Percentiles rank a stretch among this genome's conserved stretches.
Conservation (phyloP, 768 basidiomycete species). For the Termitomyces sp. region DNA sequence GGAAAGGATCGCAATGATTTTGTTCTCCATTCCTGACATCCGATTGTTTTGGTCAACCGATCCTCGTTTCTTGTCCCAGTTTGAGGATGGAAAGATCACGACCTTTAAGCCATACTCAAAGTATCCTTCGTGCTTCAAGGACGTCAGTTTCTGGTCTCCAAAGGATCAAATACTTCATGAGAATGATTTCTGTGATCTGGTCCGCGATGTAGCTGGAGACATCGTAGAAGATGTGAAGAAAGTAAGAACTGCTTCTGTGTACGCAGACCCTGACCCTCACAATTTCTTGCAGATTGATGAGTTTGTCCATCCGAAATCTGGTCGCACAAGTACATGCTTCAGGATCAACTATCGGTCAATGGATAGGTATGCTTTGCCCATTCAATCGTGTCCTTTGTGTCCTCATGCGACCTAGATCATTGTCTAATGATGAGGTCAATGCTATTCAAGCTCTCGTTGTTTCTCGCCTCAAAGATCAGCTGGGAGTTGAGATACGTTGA, state of each 20-base stretch:
- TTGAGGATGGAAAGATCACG: constrained; percentile 66
- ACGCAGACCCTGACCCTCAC: too few species aligned
- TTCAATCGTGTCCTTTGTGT: background rate
- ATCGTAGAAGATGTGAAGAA: constrained; percentile 85
- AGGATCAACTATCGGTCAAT: constrained; percentile 94
- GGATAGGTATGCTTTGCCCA: constrained; percentile 61
- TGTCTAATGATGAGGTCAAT: constrained; percentile 89
- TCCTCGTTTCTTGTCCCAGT: constrained; percentile 82
- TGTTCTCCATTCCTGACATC: constrained; percentile 96
- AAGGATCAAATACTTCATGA: constrained; percentile 63
- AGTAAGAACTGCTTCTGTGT: constrained; percentile 35
- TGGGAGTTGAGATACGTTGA: constrained; percentile 86
- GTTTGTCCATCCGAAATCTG: constrained; percentile 86
- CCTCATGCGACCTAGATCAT: constrained; percentile 43
- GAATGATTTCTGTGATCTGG: constrained; percentile 95
- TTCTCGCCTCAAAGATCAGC: constrained; percentile 47
- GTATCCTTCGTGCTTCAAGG: constrained; percentile 90
- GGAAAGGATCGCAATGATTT: constrained; percentile 96
- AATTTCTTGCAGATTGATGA: constrained; percentile 66
- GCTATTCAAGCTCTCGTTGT: constrained; percentile 62
- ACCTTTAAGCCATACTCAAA: constrained; percentile 90
- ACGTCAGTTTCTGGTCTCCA: constrained; percentile 90
- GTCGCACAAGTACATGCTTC: constrained; percentile 76
- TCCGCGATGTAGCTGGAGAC: constrained; percentile 90
- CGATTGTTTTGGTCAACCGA: constrained; percentile 96